These are phyloP conservation scores for Microbotryum lychnidis-dioicae DNA, from an alignment of 1,284 basidiomycete genomes.

Conservation along the genomic window DNA sequence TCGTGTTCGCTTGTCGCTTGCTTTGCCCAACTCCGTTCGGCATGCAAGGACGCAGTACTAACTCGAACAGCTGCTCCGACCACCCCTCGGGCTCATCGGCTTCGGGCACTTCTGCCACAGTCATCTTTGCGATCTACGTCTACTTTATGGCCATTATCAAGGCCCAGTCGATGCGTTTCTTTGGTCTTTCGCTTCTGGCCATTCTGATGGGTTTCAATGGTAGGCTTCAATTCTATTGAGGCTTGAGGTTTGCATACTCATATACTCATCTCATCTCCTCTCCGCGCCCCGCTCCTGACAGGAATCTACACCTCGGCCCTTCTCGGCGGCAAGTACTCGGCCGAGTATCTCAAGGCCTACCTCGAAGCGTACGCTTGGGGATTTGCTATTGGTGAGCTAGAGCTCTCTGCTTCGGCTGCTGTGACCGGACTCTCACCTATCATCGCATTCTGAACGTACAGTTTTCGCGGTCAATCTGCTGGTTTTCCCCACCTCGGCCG, in stretches of 20 bases:
- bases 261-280: conserved; percentile 36
- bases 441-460: no score
- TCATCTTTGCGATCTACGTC: conserved; percentile 26
- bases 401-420: conserved; percentile 8
- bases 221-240: not conserved
- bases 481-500: conserved; percentile 38
- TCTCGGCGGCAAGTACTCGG: conserved; percentile 17
- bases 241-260: conserved; percentile 15
- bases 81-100: no score
- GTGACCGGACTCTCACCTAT: no score
- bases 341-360: conserved; percentile 36
- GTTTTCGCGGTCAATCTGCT: conserved; percentile 39
- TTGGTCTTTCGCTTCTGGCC: conserved; percentile 8
- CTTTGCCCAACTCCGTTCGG: no score
- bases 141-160: conserved; percentile 31
- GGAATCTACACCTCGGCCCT: conserved; percentile 34
- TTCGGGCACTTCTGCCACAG: no score
- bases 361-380: conserved; percentile 30
- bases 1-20: not conserved
- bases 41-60: no score
- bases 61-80: no score
- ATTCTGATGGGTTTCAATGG: conserved; percentile 11
- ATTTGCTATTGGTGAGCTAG: no score
- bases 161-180: conserved; percentile 10
- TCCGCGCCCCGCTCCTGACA: conserved; percentile 34